phyloP scores from a whole-genome alignment of 1,284 basidiomycete species.

The Cutaneotrichosporon sp. region DNA sequence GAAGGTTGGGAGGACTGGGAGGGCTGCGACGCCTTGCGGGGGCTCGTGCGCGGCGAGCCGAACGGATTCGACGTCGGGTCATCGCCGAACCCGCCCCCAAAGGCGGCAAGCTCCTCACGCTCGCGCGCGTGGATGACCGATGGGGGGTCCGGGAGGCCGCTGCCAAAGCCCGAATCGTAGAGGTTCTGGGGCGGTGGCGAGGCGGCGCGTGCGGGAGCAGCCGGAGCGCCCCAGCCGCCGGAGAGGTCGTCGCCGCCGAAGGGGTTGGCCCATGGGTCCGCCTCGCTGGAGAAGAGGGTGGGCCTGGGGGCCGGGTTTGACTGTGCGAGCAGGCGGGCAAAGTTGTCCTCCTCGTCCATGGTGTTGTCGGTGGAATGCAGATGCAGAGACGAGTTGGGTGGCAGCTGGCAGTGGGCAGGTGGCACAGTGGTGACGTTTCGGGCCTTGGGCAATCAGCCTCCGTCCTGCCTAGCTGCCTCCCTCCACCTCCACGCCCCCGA shows the following conservation, averaged over 20 bases:
- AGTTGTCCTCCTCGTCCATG: conserved; percentile 50
- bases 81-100: conserved; percentile 9
- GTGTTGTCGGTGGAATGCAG: too few species aligned
- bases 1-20: not conserved
- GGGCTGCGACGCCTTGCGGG: too few species aligned
- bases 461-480: too few species aligned
- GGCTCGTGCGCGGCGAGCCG: conserved; percentile 2
- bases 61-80: conserved; percentile 13
- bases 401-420: too few species aligned
- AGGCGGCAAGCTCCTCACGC: conserved; percentile 24
- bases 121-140: conserved; percentile 48
- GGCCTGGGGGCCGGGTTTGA: conserved; percentile 36
- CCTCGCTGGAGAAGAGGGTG: conserved; percentile 25
- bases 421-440: too few species aligned
- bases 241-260: conserved; percentile 35
- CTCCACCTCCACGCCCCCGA: not conserved
- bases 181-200: not conserved
- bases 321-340: conserved; percentile 46
- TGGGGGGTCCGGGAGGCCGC: conserved; percentile 37
- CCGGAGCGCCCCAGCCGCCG: conserved; percentile 14
- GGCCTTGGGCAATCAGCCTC: too few species aligned
- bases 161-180: conserved; percentile 2
- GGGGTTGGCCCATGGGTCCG: conserved; percentile 54
- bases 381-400: too few species aligned
- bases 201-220: not conserved